A percentile compares a stretch with the other conserved stretches of the same genome.
phyloP scores from a whole-genome alignment of 805 yeast species.

The Suhomyces xylopsoci region DNA sequence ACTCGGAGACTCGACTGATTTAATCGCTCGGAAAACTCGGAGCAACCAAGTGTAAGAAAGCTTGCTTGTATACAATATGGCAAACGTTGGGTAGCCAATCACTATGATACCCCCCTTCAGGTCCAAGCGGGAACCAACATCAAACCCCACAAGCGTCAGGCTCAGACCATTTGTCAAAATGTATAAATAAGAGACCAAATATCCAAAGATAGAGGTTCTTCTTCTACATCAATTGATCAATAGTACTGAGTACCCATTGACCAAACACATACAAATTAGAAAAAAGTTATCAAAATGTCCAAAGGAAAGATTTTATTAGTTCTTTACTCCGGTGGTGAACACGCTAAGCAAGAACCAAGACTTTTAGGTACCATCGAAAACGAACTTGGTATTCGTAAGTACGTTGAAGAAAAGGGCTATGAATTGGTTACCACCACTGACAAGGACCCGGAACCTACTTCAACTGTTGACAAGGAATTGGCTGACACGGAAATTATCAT shows the following conservation, averaged over 20 bases:
- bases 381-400: constrained; percentile 66
- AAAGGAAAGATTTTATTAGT: constrained; percentile 48
- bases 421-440: constrained; percentile 61
- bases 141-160: neutral
- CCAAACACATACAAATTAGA: neutral
- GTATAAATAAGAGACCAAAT: neutral
- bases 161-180: neutral
- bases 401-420: constrained; percentile 66
- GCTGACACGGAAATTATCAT: constrained; percentile 73
- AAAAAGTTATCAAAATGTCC: constrained; percentile 6
- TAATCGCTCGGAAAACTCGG: neutral
- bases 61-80: neutral
- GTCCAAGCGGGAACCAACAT: neutral
- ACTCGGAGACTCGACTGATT: neutral
- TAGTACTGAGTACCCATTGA: neutral
- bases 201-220: neutral
- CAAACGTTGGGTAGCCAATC: neutral
- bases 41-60: neutral
- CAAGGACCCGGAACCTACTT: constrained; percentile 59
- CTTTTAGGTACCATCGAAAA: constrained; percentile 72
- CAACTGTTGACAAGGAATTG: constrained; percentile 61
- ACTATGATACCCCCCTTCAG: neutral
- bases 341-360: constrained; percentile 57
- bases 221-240: neutral
- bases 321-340: constrained; percentile 55